These are phyloP conservation scores for Leccinellum luteum DNA, from an alignment of 768 basidiomycete species.

Conservation along the genomic window DNA sequence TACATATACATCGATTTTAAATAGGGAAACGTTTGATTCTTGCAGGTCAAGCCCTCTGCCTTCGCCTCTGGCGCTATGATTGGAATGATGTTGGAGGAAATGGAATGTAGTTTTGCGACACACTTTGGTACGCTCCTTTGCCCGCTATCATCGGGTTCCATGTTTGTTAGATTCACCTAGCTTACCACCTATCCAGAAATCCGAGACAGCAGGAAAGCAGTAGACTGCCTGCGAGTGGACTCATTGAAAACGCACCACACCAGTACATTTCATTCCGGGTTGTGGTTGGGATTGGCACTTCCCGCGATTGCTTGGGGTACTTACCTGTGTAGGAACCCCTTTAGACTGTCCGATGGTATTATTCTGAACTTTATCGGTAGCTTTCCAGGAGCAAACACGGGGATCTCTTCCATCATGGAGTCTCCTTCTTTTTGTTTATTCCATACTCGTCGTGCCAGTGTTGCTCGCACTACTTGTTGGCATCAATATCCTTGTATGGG, in stretches of 20 bases:
- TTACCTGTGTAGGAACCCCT: constrained; percentile 44
- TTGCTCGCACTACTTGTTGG: constrained; percentile 77
- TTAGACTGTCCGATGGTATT: background rate
- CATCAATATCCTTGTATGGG: constrained; percentile 78
- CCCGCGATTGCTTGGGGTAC: constrained; percentile 67
- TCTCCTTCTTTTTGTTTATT: constrained; percentile 76
- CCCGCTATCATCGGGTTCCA: background rate
- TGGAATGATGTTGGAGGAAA: constrained; percentile 63
- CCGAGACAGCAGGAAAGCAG: constrained; percentile 79
- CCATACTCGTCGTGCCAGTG: constrained; percentile 66
- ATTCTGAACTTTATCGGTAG: constrained; percentile 33
- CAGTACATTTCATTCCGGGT: constrained; percentile 73
- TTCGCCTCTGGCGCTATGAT: constrained; percentile 66
- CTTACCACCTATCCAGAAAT: constrained; percentile 33
- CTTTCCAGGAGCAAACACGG: constrained; percentile 50
- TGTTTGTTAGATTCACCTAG: background rate
- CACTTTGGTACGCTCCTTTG: constrained; percentile 60
- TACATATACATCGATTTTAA: background rate
- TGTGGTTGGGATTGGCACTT: constrained; percentile 66
- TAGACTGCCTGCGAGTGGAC: constrained; percentile 59
- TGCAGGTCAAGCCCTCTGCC: constrained; percentile 61
- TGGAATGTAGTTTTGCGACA: constrained; percentile 72
- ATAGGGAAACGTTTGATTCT: background rate
- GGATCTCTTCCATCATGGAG: constrained; percentile 63
- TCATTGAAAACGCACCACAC: constrained; percentile 62